phyloP scores from a whole-genome alignment of 768 basidiomycete species.

The Rhodosporidiobolus sp. region DNA sequence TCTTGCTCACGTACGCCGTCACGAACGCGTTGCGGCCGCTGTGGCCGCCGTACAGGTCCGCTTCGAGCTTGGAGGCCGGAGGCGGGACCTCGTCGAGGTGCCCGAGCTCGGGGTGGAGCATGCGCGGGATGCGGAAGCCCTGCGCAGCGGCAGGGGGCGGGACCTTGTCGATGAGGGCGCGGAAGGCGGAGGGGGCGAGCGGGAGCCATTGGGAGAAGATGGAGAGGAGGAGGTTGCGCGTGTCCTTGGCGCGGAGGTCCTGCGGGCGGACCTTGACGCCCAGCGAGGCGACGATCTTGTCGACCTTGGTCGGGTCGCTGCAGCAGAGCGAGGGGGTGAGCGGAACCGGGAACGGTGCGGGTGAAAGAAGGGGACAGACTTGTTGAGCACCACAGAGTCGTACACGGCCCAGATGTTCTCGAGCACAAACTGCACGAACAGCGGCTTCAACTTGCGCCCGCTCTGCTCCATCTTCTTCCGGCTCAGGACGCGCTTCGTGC shows the following conservation, averaged over 20 bases:
- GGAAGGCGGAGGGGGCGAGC: conserved; percentile 85
- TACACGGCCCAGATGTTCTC: conserved; percentile 98
- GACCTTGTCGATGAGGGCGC: conserved; percentile 86
- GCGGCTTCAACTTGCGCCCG: conserved; percentile 81
- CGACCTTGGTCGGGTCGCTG: conserved; percentile 83
- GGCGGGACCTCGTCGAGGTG: conserved; percentile 55
- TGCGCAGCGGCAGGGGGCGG: conserved; percentile 83
- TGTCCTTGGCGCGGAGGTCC: conserved; percentile 88
- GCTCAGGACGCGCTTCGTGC: conserved; percentile 86
- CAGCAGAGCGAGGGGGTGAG: neutral
- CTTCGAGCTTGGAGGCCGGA: conserved; percentile 77
- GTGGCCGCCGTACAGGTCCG: conserved; percentile 72
- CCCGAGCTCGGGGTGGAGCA: conserved; percentile 76
- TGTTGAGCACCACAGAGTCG: conserved; percentile 79
- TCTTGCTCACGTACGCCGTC: conserved; percentile 91
- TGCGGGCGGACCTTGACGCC: conserved; percentile 78
- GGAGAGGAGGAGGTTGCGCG: conserved; percentile 72
- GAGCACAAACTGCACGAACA: conserved; percentile 94
- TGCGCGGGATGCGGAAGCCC: conserved; percentile 75
- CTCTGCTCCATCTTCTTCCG: conserved; percentile 71
- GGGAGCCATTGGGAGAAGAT: conserved; percentile 97
- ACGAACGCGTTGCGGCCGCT: conserved; percentile 60
- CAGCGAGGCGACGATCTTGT: conserved; percentile 79
- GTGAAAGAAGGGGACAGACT: conserved; percentile 60
- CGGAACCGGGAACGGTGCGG: neutral